These are phyloP conservation scores for Marvania coccoides DNA, from an alignment of 139 green algal genomes.

Conservation along the genomic window DNA sequence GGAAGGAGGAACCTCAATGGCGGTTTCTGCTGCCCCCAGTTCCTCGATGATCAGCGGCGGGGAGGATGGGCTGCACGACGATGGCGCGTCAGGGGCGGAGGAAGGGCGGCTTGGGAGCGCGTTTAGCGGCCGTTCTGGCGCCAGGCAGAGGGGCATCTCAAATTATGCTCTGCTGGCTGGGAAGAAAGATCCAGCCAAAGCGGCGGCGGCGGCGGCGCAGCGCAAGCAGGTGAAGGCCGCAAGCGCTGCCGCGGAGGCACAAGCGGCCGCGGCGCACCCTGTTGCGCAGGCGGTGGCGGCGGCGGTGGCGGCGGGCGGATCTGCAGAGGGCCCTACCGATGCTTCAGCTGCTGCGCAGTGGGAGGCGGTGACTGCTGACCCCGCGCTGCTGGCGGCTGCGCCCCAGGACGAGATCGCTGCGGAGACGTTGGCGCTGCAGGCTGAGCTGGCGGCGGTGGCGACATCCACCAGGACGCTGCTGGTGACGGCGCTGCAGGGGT, in stretches of 20 bases:
- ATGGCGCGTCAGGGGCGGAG: background rate
- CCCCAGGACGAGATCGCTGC: conserved; percentile 76
- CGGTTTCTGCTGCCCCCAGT: background rate
- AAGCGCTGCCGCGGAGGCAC: background rate
- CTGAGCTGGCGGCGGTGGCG: conserved; percentile 2
- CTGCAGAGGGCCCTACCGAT: background rate
- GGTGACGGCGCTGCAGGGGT: conserved; percentile 22
- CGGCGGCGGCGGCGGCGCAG: background rate
- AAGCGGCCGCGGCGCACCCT: conserved; percentile 9
- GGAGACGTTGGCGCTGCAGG: conserved; percentile 69
- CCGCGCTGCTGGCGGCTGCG: conserved; percentile 45
- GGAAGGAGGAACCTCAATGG: background rate
- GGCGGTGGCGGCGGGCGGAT: conserved; percentile 20
- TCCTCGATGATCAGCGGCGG: background rate
- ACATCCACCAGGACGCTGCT: conserved; percentile 50
- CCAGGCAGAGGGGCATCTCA: background rate
- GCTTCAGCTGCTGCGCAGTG: conserved; percentile 39
- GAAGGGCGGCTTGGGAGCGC: background rate
- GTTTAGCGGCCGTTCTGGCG: background rate
- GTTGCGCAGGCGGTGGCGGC: conserved; percentile 19
- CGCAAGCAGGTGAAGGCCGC: background rate
- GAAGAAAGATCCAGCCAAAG: conserved; percentile 28
- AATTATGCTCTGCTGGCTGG: conserved; percentile 42
- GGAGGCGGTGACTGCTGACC: conserved; percentile 21
- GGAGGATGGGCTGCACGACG: background rate